phyloP scores from a whole-genome alignment of 2,329 filamentous ascomycete species.

The Rutstroemia sp. region DNA sequence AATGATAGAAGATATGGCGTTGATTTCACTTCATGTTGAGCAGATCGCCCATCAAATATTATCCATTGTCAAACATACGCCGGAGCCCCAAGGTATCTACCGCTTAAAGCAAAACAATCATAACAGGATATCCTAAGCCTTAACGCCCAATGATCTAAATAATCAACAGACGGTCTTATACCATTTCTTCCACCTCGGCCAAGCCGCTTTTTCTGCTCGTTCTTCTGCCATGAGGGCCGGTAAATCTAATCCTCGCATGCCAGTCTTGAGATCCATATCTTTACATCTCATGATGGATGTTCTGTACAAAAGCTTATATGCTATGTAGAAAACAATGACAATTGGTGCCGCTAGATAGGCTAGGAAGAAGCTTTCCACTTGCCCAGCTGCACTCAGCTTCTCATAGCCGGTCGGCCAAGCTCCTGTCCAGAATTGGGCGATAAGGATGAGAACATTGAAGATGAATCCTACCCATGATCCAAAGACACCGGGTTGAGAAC shows the following conservation, averaged over 20 bases:
- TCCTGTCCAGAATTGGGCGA: constrained; percentile 84
- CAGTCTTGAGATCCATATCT: constrained; percentile 84
- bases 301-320: constrained; percentile 67
- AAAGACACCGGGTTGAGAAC: constrained; percentile 66
- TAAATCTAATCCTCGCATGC: constrained; percentile 77
- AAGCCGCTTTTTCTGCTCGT: constrained; percentile 60
- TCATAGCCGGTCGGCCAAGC: constrained; percentile 63
- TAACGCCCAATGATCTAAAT: neutral
- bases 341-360: constrained; percentile 65
- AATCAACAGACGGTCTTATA: constrained; percentile 66
- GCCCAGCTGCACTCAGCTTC: constrained; percentile 35
- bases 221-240: constrained; percentile 74
- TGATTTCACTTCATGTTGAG: too few species aligned
- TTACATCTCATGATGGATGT: constrained; percentile 59
- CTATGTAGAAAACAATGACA: constrained; percentile 58
- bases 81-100: neutral
- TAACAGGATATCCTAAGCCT: neutral
- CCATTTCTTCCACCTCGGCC: constrained; percentile 69
- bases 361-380: constrained; percentile 64
- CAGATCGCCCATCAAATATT: too few species aligned
- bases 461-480: constrained; percentile 76
- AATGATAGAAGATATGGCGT: too few species aligned
- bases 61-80: too few species aligned
- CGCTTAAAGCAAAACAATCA: neutral
- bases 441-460: constrained; percentile 68